Base-by-base conservation (phyloP, 495 filamentous ascomycete genomes). In the Rhypophila decipiens region DNA sequence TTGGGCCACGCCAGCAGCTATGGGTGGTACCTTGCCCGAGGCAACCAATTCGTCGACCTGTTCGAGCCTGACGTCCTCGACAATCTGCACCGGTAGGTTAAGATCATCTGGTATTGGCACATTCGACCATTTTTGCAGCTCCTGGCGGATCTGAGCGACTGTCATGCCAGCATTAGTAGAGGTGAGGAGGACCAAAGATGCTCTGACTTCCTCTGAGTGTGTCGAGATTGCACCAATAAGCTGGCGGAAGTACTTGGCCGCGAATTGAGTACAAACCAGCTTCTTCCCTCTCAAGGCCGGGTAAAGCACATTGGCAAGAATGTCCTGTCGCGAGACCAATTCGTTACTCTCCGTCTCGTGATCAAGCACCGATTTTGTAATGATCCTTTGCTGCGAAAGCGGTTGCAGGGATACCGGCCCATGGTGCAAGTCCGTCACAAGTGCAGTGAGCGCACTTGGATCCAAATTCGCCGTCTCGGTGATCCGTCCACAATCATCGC, bases 361-460 rank as follows among this genome's bases (percentile, higher is more conserved):
- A 19, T 62, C 57, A 7, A 59, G 46, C 23, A 70, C 53, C 4
- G 60, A 59, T 17, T 54, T 50, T 2, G 50, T 51, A 24, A 73
- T 65, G 24, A 72, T 66, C 12, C 52, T 34, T 8, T 60, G 59
- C 37, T 69, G 65, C 2, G 49, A 47, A n/a, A 44, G 29, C 11
- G 62, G 60, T 41, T 61, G 62, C 13, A 51, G 33, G 3, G 61
- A 39, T 3, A 61, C 47, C 1, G 54, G 52, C 21, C 59, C 59
- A 46, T 72, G 67, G 18, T 69, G 68, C 9, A 73, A 51, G 43
- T 73, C 70, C 0, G 67, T 64, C 17, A 65, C 56, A 0, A 73
- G 54, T 3, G 70, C 57, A 0, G 70, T 51, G 4, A 73, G 58
- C 24, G 61, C 67, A 21, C 65, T 67, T 2, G 64, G 64, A 48